A percentile compares a stretch with the other conserved stretches of the same genome.
Conservation (phyloP, 768 basidiomycete genomes). For the Suillus weaverae region DNA sequence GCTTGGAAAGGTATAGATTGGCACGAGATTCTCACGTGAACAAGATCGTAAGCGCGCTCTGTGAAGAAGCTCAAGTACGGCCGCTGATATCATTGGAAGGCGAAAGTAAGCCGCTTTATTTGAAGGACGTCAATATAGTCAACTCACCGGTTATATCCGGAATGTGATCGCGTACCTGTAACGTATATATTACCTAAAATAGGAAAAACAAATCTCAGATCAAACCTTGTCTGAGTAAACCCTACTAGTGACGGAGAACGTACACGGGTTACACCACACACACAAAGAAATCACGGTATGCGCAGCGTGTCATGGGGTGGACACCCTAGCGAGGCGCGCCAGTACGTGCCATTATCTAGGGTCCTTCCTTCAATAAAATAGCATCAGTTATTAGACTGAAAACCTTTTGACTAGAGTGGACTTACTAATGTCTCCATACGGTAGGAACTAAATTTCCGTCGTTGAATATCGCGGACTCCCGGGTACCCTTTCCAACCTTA, state of each 20-base stretch:
- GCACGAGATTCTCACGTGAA: constrained; percentile 30
- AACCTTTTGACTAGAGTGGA: constrained; percentile 1
- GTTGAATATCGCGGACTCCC: background rate
- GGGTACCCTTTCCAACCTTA: background rate
- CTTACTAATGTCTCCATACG: background rate
- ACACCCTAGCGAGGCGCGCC: background rate
- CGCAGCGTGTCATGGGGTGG: background rate
- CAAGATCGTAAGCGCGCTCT: constrained; percentile 8
- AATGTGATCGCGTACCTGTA: constrained; percentile 20
- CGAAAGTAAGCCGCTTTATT: constrained; percentile 7
- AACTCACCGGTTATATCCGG: constrained; percentile 20
- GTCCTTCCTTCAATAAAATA: background rate
- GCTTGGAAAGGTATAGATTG: constrained; percentile 29
- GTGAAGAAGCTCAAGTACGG: constrained; percentile 12
- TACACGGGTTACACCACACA: background rate
- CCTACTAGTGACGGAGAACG: background rate
- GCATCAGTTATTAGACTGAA: background rate
- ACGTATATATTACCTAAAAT: constrained; percentile 21
- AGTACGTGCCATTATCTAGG: background rate
- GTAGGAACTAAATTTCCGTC: background rate
- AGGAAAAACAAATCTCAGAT: constrained; percentile 32
- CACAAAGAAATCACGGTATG: background rate
- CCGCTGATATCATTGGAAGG: constrained; percentile 6
- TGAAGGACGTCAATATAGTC: background rate
- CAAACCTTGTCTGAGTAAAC: constrained; percentile 10